These are phyloP conservation scores for Cladosporium sp. DNA, from an alignment of 2,329 filamentous ascomycete genomes.

Conservation along the genomic window DNA sequence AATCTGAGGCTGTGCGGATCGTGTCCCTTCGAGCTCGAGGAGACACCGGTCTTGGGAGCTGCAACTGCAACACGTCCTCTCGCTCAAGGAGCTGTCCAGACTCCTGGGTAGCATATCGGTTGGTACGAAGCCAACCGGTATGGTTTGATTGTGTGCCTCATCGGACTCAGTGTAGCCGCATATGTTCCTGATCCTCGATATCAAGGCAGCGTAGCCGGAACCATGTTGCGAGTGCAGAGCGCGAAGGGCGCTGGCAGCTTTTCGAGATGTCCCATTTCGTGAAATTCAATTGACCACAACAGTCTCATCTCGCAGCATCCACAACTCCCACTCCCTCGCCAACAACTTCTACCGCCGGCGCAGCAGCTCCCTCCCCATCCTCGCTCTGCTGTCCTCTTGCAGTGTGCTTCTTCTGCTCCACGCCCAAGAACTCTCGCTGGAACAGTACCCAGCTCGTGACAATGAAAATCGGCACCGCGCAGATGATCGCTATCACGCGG, in stretches of 20 bases:
- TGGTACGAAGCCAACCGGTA: no score
- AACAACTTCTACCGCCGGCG: slow-evolving; percentile 6
- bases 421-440: slow-evolving; percentile 33
- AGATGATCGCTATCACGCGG: slow-evolving; percentile 30
- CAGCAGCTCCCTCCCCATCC: background rate
- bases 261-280: background rate
- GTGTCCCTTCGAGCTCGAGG: no score
- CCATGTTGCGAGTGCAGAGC: no score
- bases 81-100: no score
- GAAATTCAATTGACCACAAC: background rate
- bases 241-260: background rate
- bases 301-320: background rate
- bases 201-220: no score
- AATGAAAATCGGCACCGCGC: slow-evolving; percentile 33
- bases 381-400: slow-evolving; percentile 2
- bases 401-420: slow-evolving; percentile 31
- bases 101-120: no score
- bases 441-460: slow-evolving; percentile 33
- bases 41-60: no score
- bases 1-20: no score
- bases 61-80: no score
- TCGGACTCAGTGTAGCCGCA: no score
- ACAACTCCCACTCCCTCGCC: slow-evolving; percentile 12
- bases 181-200: no score
- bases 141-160: no score